Conservation (phyloP, 2,329 filamentous ascomycete species). For the Sordariomycetes sp. region DNA sequence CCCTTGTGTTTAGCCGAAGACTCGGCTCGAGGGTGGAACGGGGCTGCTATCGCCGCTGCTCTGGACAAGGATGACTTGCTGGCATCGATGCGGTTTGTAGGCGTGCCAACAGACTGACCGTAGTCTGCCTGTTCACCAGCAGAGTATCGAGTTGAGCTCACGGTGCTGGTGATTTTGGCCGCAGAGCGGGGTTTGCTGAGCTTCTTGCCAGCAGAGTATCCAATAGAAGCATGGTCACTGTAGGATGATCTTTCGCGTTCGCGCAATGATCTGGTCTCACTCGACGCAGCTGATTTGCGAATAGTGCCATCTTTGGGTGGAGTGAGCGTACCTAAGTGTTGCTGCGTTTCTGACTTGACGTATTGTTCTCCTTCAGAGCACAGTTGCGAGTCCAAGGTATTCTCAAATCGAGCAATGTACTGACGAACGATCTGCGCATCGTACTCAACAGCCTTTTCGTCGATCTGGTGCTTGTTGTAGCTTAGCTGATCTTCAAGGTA, state of each 20-base stretch:
- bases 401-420: slow-evolving; percentile 41
- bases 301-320: not conserved
- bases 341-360: slow-evolving; percentile 20
- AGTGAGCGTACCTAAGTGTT: no score
- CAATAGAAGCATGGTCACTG: no score
- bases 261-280: not conserved
- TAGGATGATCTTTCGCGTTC: not conserved
- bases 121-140: not conserved
- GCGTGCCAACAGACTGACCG: slow-evolving; percentile 8
- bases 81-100: slow-evolving; percentile 14
- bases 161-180: no score
- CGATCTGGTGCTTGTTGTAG: slow-evolving; percentile 55
- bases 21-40: slow-evolving; percentile 32
- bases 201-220: no score
- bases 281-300: not conserved
- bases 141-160: not conserved
- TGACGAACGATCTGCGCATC: slow-evolving; percentile 30
- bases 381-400: slow-evolving; percentile 32
- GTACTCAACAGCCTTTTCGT: slow-evolving; percentile 40
- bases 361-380: slow-evolving; percentile 34
- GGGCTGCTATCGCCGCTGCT: slow-evolving; percentile 37
- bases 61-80: slow-evolving; percentile 28
- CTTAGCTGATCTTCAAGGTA: slow-evolving; percentile 48
- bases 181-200: no score
- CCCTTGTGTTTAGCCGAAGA: not conserved